These are phyloP conservation scores for Pichia cactophila DNA, from an alignment of 1,139 yeast species.

Conservation along the genomic window DNA sequence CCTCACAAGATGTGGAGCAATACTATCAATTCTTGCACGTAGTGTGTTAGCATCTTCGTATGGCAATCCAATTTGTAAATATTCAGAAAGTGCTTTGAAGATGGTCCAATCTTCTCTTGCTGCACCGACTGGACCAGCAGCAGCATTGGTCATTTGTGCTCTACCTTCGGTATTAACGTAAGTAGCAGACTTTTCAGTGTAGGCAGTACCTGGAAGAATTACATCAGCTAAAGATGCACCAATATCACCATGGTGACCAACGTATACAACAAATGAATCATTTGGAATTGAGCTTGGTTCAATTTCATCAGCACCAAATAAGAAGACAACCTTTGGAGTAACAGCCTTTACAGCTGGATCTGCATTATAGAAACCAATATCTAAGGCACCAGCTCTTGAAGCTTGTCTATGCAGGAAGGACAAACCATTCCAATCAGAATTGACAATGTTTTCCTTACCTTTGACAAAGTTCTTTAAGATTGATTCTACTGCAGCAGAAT, in stretches of 20 bases:
- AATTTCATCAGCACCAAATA: conserved; percentile 81
- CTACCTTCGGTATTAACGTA: conserved; percentile 90
- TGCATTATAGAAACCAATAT: conserved; percentile 66
- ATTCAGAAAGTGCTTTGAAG: conserved; percentile 76
- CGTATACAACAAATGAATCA: conserved; percentile 84
- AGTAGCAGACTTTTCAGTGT: conserved; percentile 84
- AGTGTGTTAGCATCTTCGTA: conserved; percentile 69
- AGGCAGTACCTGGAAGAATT: conserved; percentile 80
- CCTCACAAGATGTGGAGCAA: conserved; percentile 76
- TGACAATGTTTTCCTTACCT: conserved; percentile 54
- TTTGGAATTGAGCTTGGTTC: conserved; percentile 62
- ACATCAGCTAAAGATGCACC: conserved; percentile 91
- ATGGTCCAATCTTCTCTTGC: conserved; percentile 94
- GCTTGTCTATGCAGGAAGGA: conserved; percentile 82
- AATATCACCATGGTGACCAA: conserved; percentile 88
- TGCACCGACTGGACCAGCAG: conserved; percentile 83
- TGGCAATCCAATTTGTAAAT: conserved; percentile 62
- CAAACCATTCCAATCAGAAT: conserved; percentile 76
- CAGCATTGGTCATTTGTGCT: conserved; percentile 79
- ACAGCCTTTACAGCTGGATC: conserved; percentile 39
- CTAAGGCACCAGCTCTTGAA: conserved; percentile 79
- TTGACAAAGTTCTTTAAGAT: conserved; percentile 57
- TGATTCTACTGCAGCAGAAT: conserved; percentile 56
- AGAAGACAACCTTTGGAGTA: conserved; percentile 68
- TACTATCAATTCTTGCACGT: conserved; percentile 63